phyloP scores from a whole-genome alignment of 306 rosid species.

The Ormosia emarginata region DNA sequence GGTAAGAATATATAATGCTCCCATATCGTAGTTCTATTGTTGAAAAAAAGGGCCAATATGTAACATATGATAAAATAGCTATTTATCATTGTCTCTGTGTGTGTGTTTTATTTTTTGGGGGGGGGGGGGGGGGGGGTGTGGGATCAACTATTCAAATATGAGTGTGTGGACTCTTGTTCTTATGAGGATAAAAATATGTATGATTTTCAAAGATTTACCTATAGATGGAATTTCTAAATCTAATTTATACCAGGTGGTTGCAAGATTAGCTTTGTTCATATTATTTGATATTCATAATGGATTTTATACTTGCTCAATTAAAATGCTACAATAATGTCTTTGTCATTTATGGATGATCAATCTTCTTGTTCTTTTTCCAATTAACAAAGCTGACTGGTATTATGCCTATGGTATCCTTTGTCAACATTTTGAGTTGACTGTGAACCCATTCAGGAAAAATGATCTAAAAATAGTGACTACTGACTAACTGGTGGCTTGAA shows the following conservation, averaged over 20 bases:
- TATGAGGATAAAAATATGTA: background rate
- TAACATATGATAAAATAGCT: background rate
- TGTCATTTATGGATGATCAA: background rate
- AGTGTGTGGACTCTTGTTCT: background rate
- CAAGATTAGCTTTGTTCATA: background rate
- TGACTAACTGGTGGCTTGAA: background rate
- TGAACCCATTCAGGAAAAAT: background rate
- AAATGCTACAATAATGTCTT: background rate
- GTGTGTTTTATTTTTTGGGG: too few relatives aligned
- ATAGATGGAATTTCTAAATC: background rate
- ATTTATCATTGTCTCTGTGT: background rate
- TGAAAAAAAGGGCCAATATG: background rate
- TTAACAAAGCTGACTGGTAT: background rate
- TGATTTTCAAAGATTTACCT: background rate
- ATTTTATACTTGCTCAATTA: background rate
- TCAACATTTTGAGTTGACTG: background rate
- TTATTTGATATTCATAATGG: background rate
- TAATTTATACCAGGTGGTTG: background rate
- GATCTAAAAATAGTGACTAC: background rate
- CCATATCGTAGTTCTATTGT: background rate
- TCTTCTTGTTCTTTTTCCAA: background rate
- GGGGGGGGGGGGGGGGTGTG: background rate
- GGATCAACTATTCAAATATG: background rate
- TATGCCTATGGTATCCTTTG: background rate
- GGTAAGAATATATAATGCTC: slow-evolving; percentile 48